These are phyloP conservation scores for Ceratonia siliqua DNA, from an alignment of 306 rosid species.

Conservation along the genomic window DNA sequence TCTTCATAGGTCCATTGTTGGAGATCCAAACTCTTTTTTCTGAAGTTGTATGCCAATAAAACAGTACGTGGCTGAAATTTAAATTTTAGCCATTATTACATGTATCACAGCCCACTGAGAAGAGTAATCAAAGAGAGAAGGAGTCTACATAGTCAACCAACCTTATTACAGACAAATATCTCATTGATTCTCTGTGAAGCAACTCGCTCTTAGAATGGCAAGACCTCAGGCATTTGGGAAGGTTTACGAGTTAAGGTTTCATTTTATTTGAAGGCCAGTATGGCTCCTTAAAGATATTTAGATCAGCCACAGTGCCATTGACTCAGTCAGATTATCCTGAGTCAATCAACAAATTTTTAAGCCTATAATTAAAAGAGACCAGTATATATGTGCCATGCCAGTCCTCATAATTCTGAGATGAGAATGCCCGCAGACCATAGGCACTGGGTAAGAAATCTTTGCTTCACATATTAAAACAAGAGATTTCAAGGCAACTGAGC, in stretches of 20 bases:
- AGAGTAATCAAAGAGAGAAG: not conserved
- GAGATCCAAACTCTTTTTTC: constrained; percentile 18
- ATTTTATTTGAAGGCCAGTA: too few relatives aligned
- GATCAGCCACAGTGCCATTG: not conserved
- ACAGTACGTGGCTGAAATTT: constrained; percentile 12
- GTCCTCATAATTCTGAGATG: constrained; percentile 12
- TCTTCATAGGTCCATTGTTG: constrained; percentile 1
- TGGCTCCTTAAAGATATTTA: not conserved
- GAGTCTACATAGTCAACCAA: constrained; percentile 27
- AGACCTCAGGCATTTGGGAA: too few relatives aligned
- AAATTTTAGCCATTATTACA: constrained; percentile 2
- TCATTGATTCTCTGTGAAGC: too few relatives aligned
- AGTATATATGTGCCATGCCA: constrained; percentile 11
- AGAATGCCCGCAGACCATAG: constrained; percentile 15
- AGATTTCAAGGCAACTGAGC: constrained; percentile 15
- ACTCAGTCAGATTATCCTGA: too few relatives aligned
- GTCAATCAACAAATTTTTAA: too few relatives aligned
- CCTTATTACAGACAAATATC: constrained; percentile 9
- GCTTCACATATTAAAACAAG: constrained; percentile 3
- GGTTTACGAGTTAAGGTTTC: too few relatives aligned
- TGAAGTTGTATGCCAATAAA: constrained; percentile 28
- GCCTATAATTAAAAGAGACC: too few relatives aligned
- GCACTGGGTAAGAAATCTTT: not conserved
- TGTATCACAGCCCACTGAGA: constrained; percentile 20
- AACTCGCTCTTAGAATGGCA: too few relatives aligned